These are phyloP conservation scores for Bjerkandera adusta DNA, from an alignment of 1,284 basidiomycete genomes.

Conservation along the genomic window DNA sequence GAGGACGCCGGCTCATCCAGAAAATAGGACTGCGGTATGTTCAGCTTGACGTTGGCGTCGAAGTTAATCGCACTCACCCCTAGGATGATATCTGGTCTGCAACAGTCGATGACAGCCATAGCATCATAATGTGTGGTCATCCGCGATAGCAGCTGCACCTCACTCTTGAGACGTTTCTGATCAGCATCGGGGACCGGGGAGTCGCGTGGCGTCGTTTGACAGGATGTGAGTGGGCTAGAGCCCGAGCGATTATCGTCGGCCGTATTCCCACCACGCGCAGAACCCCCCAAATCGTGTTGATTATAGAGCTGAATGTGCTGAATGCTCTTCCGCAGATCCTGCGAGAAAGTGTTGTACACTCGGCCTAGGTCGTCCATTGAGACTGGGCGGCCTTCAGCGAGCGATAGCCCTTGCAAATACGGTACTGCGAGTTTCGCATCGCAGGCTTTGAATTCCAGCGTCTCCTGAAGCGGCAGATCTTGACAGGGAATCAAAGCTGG, in stretches of 20 bases:
- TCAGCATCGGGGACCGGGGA: neutral
- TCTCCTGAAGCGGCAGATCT: conserved; percentile 78
- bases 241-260: neutral
- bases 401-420: conserved; percentile 70
- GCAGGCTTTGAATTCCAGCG: conserved; percentile 67
- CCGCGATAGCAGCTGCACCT: no score
- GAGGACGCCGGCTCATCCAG: neutral
- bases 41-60: no score
- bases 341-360: conserved; percentile 2
- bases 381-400: conserved; percentile 51
- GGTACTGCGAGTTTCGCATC: conserved; percentile 56
- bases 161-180: neutral
- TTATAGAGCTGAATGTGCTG: conserved; percentile 22
- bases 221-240: conserved; percentile 3
- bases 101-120: no score
- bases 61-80: no score
- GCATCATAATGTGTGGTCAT: no score
- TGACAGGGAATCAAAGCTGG: conserved; percentile 62
- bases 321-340: conserved; percentile 22
- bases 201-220: neutral
- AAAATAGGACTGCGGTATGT: conserved; percentile 6
- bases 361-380: conserved; percentile 19
- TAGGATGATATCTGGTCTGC: no score
- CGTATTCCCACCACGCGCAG: neutral
- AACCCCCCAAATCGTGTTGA: neutral